Evolutionary conservation across 2,329 filamentous ascomycete genomes (phyloP), one percentile per base, ranked within the genome.

Genomic region (Aschersonia sp.): DNA sequence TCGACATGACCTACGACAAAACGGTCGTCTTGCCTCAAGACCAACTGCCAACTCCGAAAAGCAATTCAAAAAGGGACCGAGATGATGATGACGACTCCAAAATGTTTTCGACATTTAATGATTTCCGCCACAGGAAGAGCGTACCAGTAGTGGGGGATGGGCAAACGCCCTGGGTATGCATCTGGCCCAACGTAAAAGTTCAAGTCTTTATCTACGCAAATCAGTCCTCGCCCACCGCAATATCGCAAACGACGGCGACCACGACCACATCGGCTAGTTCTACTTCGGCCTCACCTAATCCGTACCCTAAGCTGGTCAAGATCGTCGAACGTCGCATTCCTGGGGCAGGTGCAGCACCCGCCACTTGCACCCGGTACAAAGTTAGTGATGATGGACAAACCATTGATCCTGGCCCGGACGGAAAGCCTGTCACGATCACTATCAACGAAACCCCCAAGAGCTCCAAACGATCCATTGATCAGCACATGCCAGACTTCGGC

Each of bases 101-200:
- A 20, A 20, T 20, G 20, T 20, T 20, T 20, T 20, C 20, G 20
- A 20, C 20, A 20, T 20, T 20, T 20, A 20, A 54, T 10, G 56
- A 51, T 5, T 57, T 53, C 20, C 54, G 53, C 46, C 35, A 12
- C 7, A 56, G 45, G 45, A 52, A 54, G 32, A 55, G 50, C 5
- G 48, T 53, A 3, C 58, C 59, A 9, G 65, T 65, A 1, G 57
- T 20, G 20, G 20, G 66, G 50, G 58, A 60, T 0, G 76, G 75
- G 2, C 74, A 78, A 44, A 72, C 63, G 49, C 71, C 73, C 1
- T 80, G 77, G 77, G 66, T 80, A 29, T 80, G 77, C 56, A 72
- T 65, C 2, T 80, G 77, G 76, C 72, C 74, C 2, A 65, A 69
- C 31, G 78, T 74, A 1, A 64, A 68, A 3, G 63, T 80, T 4